A percentile compares a stretch with the other conserved stretches of the same genome.
These are phyloP conservation scores for Pseudodiploospora longispora DNA, from an alignment of 2,329 filamentous ascomycete species.

Conservation along the genomic window DNA sequence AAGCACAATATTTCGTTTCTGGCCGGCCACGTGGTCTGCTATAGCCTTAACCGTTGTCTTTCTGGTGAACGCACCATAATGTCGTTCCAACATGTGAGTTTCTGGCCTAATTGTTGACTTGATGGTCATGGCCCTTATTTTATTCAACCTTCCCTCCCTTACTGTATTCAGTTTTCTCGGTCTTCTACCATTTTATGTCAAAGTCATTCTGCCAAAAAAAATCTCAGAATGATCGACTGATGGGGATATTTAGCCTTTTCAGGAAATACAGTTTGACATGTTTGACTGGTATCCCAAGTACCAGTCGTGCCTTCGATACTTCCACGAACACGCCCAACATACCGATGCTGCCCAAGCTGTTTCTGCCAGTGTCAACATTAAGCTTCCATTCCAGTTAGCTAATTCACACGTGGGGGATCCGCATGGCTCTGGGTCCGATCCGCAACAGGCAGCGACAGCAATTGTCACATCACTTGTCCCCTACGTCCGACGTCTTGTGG, in stretches of 20 bases:
- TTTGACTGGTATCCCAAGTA: constrained; percentile 91
- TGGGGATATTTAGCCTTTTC: constrained; percentile 29
- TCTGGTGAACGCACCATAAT: not conserved
- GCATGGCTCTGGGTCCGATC: not conserved
- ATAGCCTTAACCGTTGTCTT: too few species aligned
- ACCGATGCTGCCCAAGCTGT: constrained; percentile 76
- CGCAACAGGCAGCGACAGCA: constrained; percentile 15
- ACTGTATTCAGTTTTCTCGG: too few species aligned
- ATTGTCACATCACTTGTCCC: constrained; percentile 52
- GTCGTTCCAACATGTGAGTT: constrained; percentile 9
- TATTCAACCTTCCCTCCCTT: too few species aligned
- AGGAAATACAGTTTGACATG: constrained; percentile 59
- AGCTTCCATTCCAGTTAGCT: constrained; percentile 65
- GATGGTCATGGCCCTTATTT: too few species aligned
- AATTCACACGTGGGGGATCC: too few species aligned
- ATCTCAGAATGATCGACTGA: too few species aligned
- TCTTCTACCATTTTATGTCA: too few species aligned
- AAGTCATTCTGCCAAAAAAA: too few species aligned
- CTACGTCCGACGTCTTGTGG: constrained; percentile 82
- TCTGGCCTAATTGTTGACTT: not conserved
- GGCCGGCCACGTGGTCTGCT: too few species aligned
- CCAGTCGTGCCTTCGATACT: constrained; percentile 83
- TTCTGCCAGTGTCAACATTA: constrained; percentile 86
- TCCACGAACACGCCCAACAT: constrained; percentile 85
- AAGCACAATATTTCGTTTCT: too few species aligned